Conservation (phyloP, 2,329 filamentous ascomycete species). For the Fusarium sp. region DNA sequence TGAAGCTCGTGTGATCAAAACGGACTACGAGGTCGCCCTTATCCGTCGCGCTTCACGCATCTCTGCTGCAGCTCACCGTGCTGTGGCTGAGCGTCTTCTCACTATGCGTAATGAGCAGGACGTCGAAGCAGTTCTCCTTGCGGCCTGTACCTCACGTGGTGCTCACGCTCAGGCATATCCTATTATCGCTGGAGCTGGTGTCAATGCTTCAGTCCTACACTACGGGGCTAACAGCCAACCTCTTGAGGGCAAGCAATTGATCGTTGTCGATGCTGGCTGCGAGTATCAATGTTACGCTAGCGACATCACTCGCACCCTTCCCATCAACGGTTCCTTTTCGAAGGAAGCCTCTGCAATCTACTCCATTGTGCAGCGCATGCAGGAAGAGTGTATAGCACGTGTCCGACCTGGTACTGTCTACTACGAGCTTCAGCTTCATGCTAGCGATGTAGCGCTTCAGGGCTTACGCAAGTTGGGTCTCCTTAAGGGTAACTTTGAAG, state of each 20-base stretch:
- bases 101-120: conserved; percentile 81
- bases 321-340: conserved; percentile 76
- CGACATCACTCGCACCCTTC: conserved; percentile 91
- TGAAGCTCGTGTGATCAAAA: conserved; percentile 83
- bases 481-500: conserved; percentile 71
- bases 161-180: conserved; percentile 86
- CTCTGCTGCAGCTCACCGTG: conserved; percentile 80
- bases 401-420: conserved; percentile 78
- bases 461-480: conserved; percentile 80
- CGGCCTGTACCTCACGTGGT: conserved; percentile 77
- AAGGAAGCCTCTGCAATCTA: conserved; percentile 80
- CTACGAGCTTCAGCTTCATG: conserved; percentile 78
- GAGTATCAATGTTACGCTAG: conserved; percentile 89
- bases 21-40: conserved; percentile 84
- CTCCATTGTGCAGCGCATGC: conserved; percentile 83
- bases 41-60: conserved; percentile 85
- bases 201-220: conserved; percentile 87
- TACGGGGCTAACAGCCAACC: conserved; percentile 84
- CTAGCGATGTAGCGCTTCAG: conserved; percentile 77
- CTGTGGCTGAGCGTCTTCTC: conserved; percentile 74
- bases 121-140: conserved; percentile 82
- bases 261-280: conserved; percentile 89
- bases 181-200: conserved; percentile 86
- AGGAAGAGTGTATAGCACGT: conserved; percentile 76
- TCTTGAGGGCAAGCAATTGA: conserved; percentile 75